Evolutionary conservation across 1,284 basidiomycete species (phyloP).

Genomic region (Pseudozyma thailandica): DNA sequence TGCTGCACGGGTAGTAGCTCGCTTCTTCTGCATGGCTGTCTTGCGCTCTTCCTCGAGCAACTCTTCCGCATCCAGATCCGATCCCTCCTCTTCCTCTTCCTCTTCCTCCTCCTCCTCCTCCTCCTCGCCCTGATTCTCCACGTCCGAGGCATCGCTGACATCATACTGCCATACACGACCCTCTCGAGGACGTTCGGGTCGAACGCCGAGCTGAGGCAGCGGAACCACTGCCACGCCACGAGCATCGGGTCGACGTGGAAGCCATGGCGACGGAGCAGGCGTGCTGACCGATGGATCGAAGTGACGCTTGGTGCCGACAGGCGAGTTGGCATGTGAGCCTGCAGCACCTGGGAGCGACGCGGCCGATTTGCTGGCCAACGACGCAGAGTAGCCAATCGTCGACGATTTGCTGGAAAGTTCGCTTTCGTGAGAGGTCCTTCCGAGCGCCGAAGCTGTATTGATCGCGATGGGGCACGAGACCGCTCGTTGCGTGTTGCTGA

Average conservation of each 20-base stretch:
- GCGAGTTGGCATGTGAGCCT: conserved; percentile 20
- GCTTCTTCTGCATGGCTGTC: conserved; percentile 61
- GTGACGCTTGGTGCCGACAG: conserved; percentile 30
- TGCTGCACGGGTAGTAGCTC: conserved; percentile 63
- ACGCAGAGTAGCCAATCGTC: conserved; percentile 26
- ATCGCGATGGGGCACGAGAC: neutral
- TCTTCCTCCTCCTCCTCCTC: conserved; percentile 30
- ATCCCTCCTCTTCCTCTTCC: conserved; percentile 54
- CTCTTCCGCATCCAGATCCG: conserved; percentile 57
- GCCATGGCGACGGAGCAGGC: conserved; percentile 54
- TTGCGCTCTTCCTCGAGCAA: conserved; percentile 57
- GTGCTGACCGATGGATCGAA: conserved; percentile 56
- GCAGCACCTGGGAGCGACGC: conserved; percentile 25
- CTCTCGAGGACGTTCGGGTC: conserved; percentile 61
- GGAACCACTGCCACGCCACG: conserved; percentile 61
- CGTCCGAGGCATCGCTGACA: conserved; percentile 47
- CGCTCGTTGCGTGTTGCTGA: neutral
- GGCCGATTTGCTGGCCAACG: conserved; percentile 35
- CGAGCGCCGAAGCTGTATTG: conserved; percentile 1
- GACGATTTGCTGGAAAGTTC: conserved; percentile 34
- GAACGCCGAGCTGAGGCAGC: conserved; percentile 61
- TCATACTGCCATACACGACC: conserved; percentile 61
- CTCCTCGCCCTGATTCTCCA: no score
- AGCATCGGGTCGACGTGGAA: conserved; percentile 64
- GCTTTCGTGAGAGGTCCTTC: conserved; percentile 39